Percentiles rank a stretch among this genome's conserved stretches.
phyloP scores from a whole-genome alignment of 345 rosid species.

The Eucalyptus marginata region DNA sequence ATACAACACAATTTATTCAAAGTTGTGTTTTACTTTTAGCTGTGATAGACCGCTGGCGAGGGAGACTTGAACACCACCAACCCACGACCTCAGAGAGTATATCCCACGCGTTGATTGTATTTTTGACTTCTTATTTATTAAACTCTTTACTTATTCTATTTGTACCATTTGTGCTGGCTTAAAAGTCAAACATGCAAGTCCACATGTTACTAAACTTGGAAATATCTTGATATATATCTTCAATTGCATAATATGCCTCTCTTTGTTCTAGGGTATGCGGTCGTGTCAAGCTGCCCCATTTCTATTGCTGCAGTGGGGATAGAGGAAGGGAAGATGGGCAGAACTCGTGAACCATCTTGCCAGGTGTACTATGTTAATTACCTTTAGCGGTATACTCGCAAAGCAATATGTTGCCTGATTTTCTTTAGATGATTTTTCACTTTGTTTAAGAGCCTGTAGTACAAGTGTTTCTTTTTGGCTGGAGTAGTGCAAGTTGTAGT shows the following conservation, averaged over 20 bases:
- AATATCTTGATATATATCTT: not conserved
- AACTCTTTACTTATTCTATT: not conserved
- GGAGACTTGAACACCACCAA: not conserved
- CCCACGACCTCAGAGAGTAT: not conserved
- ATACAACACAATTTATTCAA: not conserved
- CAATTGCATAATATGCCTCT: not conserved
- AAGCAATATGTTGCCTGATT: not conserved
- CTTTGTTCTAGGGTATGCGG: slow-evolving; percentile 63
- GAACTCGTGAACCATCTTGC: not conserved
- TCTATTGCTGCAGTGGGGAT: slow-evolving; percentile 93
- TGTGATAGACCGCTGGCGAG: not conserved
- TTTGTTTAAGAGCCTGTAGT: not conserved
- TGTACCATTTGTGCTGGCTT: not conserved
- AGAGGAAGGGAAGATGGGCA: slow-evolving; percentile 14
- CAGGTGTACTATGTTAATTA: not conserved
- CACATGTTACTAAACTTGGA: not conserved
- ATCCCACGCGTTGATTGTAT: not conserved
- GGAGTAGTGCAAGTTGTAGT: not conserved
- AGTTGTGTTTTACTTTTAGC: not conserved
- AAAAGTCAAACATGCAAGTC: not conserved
- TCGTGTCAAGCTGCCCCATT: slow-evolving; percentile 84
- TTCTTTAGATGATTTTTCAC: not conserved
- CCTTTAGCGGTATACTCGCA: not conserved
- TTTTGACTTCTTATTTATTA: not conserved
- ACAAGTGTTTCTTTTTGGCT: not conserved